phyloP scores from a whole-genome alignment of 1,284 basidiomycete species.

The Ceratobasidium sp. region DNA sequence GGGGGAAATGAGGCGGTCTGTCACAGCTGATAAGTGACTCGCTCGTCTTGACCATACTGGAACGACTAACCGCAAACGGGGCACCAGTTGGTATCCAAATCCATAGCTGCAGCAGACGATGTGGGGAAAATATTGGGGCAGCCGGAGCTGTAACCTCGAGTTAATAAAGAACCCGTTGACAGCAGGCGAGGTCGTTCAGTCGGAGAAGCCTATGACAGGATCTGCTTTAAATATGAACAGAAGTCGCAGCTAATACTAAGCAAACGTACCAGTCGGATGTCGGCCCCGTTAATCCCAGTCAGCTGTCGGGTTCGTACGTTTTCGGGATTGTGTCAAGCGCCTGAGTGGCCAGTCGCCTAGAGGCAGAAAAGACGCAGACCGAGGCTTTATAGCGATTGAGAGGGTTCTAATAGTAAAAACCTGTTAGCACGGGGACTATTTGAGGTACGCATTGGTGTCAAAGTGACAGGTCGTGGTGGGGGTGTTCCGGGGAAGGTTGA shows the following conservation, averaged over 20 bases:
- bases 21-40: not conserved
- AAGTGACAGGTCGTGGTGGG: not conserved
- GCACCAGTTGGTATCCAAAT: conserved; percentile 43
- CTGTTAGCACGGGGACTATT: conserved; percentile 15
- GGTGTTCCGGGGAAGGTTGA: not conserved
- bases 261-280: too few relatives aligned
- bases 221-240: too few relatives aligned
- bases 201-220: conserved; percentile 3
- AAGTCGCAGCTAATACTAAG: too few relatives aligned
- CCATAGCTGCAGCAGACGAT: conserved; percentile 14
- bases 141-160: not conserved
- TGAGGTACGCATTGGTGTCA: conserved; percentile 9
- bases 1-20: conserved; percentile 36
- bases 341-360: not conserved
- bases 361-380: not conserved
- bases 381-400: conserved; percentile 31
- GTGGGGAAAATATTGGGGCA: not conserved
- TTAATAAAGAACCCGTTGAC: conserved; percentile 1
- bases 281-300: too few relatives aligned
- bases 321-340: not conserved
- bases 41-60: not conserved
- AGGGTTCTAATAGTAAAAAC: conserved; percentile 18
- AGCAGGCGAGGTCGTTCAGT: not conserved
- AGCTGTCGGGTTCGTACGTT: too few relatives aligned
- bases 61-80: conserved; percentile 38